A percentile compares a stretch with the other conserved stretches of the same genome.
These are phyloP conservation scores for Papiliotrema flavescens DNA, from an alignment of 1,284 basidiomycete species.

Conservation along the genomic window DNA sequence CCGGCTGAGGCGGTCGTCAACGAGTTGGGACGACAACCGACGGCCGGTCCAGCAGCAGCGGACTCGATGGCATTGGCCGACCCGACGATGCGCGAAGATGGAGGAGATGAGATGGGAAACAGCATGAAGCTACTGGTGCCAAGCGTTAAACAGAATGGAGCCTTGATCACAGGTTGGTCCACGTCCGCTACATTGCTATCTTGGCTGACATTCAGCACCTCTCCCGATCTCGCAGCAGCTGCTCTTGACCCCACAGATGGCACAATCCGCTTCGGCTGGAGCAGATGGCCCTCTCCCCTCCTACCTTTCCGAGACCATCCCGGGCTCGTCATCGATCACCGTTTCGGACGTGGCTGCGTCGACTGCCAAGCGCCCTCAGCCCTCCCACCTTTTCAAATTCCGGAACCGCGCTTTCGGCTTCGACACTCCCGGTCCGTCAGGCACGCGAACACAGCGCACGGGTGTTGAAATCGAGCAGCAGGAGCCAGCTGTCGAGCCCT, in stretches of 20 bases:
- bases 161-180: constrained; percentile 37
- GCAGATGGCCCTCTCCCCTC: constrained; percentile 12
- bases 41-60: constrained; percentile 26
- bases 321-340: neutral
- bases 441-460: neutral
- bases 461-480: neutral
- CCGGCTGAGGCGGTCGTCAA: constrained; percentile 14
- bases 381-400: constrained; percentile 40
- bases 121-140: constrained; percentile 45
- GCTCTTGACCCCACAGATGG: constrained; percentile 31
- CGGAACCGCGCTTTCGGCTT: constrained; percentile 38
- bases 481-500: neutral
- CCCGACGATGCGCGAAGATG: constrained; percentile 21
- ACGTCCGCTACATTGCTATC: neutral
- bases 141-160: constrained; percentile 22
- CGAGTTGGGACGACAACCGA: constrained; percentile 29
- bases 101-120: constrained; percentile 40
- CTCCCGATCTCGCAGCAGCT: constrained; percentile 35
- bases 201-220: constrained; percentile 28
- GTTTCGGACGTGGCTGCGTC: no score
- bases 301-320: constrained; percentile 18
- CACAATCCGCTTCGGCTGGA: neutral
- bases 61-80: constrained; percentile 28
- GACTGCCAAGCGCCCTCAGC: constrained; percentile 29
- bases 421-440: constrained; percentile 32